Percentiles rank a stretch among this genome's conserved stretches.
Evolutionary conservation across 805 yeast genomes (phyloP).

Genomic region (Nakazawaea peltata): DNA sequence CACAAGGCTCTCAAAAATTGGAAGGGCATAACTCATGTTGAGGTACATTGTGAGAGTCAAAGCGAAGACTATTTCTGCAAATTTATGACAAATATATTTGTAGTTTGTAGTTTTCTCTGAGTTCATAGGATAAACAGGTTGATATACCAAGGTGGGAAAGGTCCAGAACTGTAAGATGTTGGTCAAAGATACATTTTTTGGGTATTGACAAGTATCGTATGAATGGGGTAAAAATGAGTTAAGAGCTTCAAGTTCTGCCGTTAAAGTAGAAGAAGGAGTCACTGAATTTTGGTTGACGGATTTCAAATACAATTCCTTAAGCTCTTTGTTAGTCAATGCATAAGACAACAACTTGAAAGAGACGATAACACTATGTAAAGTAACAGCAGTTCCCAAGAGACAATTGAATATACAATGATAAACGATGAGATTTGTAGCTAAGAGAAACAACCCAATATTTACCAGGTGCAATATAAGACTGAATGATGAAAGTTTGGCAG

Average conservation of each 20-base stretch:
- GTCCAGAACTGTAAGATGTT: constrained; percentile 31
- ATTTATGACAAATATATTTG: constrained; percentile 23
- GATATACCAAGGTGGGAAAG: constrained; percentile 40
- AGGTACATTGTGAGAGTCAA: constrained; percentile 26
- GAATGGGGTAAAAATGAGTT: constrained; percentile 20
- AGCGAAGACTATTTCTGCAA: constrained; percentile 25
- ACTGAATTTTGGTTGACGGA: constrained; percentile 3
- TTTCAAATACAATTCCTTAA: constrained; percentile 24
- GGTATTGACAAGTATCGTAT: constrained; percentile 27
- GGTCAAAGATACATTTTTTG: constrained; percentile 26
- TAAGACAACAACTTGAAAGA: constrained; percentile 33
- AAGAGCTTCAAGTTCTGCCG: not conserved
- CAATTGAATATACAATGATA: constrained; percentile 29
- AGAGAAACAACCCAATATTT: constrained; percentile 20
- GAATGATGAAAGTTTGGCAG: not conserved
- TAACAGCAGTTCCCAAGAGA: constrained; percentile 32
- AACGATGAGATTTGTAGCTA: constrained; percentile 22
- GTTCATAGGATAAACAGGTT: constrained; percentile 36
- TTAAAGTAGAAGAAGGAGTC: not conserved
- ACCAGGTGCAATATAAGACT: constrained; percentile 21
- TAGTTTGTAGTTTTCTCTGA: constrained; percentile 18
- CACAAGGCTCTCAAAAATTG: constrained; percentile 26
- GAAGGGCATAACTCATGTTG: constrained; percentile 32
- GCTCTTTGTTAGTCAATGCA: constrained; percentile 35
- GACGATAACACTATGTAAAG: constrained; percentile 29